Conservation (phyloP, 2,329 filamentous ascomycete species). For the Cryphonectria japonica region DNA sequence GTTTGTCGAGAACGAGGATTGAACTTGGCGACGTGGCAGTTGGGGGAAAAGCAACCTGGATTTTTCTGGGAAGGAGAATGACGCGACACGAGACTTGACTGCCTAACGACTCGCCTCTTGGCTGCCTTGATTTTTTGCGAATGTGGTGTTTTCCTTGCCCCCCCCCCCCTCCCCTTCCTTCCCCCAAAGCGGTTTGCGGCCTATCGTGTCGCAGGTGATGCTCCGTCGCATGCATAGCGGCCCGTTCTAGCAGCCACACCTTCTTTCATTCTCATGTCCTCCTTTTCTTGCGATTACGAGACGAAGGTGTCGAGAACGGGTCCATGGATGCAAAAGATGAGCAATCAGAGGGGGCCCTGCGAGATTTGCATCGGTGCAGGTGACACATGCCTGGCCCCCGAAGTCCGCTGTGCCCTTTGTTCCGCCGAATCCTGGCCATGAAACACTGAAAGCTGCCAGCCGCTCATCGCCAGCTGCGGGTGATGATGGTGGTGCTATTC, state of each 20-base stretch:
- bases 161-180: neutral
- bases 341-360: neutral
- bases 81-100: neutral
- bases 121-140: slow-evolving; percentile 7
- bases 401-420: neutral
- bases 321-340: neutral
- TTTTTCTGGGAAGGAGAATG: neutral
- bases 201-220: neutral
- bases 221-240: neutral
- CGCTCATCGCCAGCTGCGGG: neutral
- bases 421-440: neutral
- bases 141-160: neutral
- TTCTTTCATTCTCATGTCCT: neutral
- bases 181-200: neutral
- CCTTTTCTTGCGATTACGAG: neutral
- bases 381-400: slow-evolving; percentile 4
- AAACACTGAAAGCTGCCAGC: neutral
- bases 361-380: neutral
- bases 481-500: neutral
- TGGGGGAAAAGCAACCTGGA: neutral
- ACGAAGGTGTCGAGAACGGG: neutral
- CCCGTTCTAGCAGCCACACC: neutral
- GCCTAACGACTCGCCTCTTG: slow-evolving; percentile 11
- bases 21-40: neutral
- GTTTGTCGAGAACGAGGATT: neutral